Percentiles rank a stretch among this genome's conserved stretches.
phyloP scores from a whole-genome alignment of 495 filamentous ascomycete species.

The Cudoniella acicularis region DNA sequence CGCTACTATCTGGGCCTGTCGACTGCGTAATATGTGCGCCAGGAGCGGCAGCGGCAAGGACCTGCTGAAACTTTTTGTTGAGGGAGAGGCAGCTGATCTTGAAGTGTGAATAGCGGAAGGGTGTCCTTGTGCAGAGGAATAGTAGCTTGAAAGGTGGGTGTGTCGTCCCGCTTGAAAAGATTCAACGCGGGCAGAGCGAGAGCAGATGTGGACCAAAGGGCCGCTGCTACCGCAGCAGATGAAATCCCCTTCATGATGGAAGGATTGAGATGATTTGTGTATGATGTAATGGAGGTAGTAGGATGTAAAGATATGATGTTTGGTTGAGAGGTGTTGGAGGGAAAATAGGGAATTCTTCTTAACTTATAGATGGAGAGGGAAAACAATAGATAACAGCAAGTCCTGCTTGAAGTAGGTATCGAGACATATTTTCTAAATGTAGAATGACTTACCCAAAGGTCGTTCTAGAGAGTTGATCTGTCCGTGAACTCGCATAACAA shows the following conservation, averaged over 20 bases:
- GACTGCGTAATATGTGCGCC: neutral
- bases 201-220: neutral
- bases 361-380: no score
- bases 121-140: neutral
- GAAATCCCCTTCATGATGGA: neutral
- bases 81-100: neutral
- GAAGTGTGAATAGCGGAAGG: neutral
- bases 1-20: neutral
- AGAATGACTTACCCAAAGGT: no score
- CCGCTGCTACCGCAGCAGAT: neutral
- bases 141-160: neutral
- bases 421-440: no score
- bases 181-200: neutral
- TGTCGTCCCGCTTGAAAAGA: neutral
- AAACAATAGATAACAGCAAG: no score
- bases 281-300: no score
- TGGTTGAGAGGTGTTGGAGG: no score
- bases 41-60: neutral
- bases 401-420: no score
- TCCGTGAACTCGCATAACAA: no score
- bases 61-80: neutral
- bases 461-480: no score
- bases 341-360: no score
- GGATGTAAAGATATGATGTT: no score
- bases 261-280: no score